Evolutionary conservation across 108 stramenopile species (phyloP).

Genomic region (Mayamaea pseudoterrestris): DNA sequence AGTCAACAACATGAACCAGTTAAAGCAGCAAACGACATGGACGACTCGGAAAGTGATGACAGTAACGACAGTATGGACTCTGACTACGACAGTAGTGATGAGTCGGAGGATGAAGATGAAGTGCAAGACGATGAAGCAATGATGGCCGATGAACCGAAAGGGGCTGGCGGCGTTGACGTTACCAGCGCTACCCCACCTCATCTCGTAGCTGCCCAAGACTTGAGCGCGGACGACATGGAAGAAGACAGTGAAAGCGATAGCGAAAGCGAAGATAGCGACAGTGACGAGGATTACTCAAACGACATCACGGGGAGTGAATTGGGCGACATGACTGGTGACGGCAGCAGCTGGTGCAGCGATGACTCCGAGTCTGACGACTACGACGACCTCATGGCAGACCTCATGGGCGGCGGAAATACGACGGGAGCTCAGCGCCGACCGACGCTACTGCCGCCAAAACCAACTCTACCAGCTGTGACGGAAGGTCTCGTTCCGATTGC

Average conservation of each 20-base stretch:
- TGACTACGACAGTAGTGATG: background rate
- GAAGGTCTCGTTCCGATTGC: background rate
- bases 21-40: too few species aligned
- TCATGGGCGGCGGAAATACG: background rate
- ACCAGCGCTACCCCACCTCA: too few species aligned
- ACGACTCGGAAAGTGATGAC: too few species aligned
- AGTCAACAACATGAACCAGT: too few species aligned
- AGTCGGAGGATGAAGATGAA: background rate
- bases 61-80: background rate
- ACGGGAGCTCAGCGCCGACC: background rate
- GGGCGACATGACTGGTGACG: background rate
- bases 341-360: background rate
- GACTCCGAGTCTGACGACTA: background rate
- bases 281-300: background rate
- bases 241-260: background rate
- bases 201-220: too few species aligned
- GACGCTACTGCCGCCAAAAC: background rate
- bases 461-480: background rate
- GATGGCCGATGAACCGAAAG: background rate
- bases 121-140: background rate
- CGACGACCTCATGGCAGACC: background rate
- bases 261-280: slow-evolving; percentile 1
- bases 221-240: background rate
- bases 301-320: background rate
- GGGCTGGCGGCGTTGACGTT: background rate